Conservation (phyloP, 805 yeast genomes). For the Nakazawaea holstii region DNA sequence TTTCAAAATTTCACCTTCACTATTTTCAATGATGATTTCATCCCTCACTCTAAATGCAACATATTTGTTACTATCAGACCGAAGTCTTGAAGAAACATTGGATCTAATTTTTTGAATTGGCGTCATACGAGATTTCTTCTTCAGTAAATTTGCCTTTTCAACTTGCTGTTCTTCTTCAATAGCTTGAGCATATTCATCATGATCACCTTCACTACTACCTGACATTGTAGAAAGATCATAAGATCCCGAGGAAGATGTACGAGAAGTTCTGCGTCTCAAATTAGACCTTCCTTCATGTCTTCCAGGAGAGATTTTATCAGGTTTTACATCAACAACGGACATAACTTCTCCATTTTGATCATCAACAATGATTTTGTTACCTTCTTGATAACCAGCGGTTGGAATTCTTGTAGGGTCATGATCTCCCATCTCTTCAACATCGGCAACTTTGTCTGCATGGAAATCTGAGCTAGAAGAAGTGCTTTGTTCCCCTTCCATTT, state of each 20-base stretch:
- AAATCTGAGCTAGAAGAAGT: slow-evolving; percentile 4
- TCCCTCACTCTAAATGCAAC: slow-evolving; percentile 80
- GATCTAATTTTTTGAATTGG: slow-evolving; percentile 4
- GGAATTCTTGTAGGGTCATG: slow-evolving; percentile 24
- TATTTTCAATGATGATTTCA: slow-evolving; percentile 77
- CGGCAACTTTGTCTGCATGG: neutral
- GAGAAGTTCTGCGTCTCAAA: neutral
- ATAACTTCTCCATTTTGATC: slow-evolving; percentile 81
- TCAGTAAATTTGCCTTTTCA: slow-evolving; percentile 10
- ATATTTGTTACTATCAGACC: slow-evolving; percentile 24
- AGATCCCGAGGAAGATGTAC: neutral
- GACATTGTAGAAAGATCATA: neutral
- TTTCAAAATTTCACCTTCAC: slow-evolving; percentile 86
- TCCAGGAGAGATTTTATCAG: neutral
- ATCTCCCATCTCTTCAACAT: neutral
- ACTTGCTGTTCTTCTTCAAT: too few species aligned
- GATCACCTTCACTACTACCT: neutral
- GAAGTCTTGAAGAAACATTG: neutral
- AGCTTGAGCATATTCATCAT: too few species aligned
- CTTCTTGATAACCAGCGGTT: slow-evolving; percentile 60
- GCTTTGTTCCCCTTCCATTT: neutral
- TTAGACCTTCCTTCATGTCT: neutral
- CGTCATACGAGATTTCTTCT: slow-evolving; percentile 8
- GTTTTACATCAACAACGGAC: slow-evolving; percentile 37
- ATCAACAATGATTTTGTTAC: slow-evolving; percentile 66